Base-by-base conservation (phyloP, 768 basidiomycete species). In the Podaxis sp. region DNA sequence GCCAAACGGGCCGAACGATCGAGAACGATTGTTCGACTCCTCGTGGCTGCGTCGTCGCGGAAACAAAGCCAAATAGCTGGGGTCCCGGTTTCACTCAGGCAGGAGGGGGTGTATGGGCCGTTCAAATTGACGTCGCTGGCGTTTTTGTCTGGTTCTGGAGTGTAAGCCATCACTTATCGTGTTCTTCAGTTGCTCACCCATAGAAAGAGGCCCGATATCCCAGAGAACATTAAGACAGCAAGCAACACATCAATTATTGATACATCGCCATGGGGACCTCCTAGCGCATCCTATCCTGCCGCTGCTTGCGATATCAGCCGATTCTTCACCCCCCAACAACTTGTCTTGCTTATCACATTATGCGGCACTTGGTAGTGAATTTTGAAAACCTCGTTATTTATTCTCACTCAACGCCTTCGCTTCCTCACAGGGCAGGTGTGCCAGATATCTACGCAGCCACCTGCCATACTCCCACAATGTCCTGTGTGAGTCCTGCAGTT, bases 51-150 rank as follows among this genome's bases (percentile, higher is more conserved):
- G 78, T 85, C 13, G 84, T 89, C 17, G 72, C 75, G 3, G 86
- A 89, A 69, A 82, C 80, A 0, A 80, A 80, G 56, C 76, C 83
- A 0, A 80, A 82, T 33, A 90, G 88, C 59, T 94, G 82, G 65
- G 90, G 88, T 12, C 74, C 77, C 5, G 86, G 80, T 0, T 94
- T 95, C 68, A 85, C 87, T 4, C 73, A 75, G 12, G 82, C 81
- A 8, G 88, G 88, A 17, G 93, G 93, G 25, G 93, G 93, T 13
- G 84, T 90, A 12, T 94, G 81, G 66, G 90, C 90, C 4, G 81
- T 87, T 2, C 90, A 92, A 70, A 84, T 91, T 66, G 90, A 89
- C 46, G 74, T 74, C 24, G 66, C 76, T 37, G 80, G 80, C 61
- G 68, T 73, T 15, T 76, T 69, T 65, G 69, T 77, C 40, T 81